Base-by-base conservation (phyloP, 768 basidiomycete species). In the Pulveroboletus ravenelii region DNA sequence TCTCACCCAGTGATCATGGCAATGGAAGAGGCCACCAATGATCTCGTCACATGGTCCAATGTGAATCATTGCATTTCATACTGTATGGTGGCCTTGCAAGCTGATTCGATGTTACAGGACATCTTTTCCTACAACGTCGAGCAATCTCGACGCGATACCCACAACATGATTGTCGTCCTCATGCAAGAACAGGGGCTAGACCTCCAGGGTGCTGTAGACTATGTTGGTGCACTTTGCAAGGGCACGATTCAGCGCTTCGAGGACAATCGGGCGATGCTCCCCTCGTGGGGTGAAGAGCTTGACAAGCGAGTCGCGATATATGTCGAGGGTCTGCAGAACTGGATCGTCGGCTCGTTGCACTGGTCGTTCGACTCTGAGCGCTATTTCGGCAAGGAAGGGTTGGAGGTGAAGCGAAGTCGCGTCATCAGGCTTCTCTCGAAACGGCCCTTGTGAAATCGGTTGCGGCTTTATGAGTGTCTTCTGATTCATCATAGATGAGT, bases 61-160 rank as follows among this genome's bases (percentile, higher is more conserved):
- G 75, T 70, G 52, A 52, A 55, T 38, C 43, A 23, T 10, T 37
- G 9, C 10, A 17, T 17, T n/a, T 14, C n/a, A 37, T 17, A 5
- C 6, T 2, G 25, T 27, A 27, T 27, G 25, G 2, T 27, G 8
- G n/a, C 17, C 7, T 10, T 17, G 9, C 10, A 23, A 23, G 18
- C 38, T 55, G 18, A 66, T 47, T 29, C 3, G 13, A 10, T 45
- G 8, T 14, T 34, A 5, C 2, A 86, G 85, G 86, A 87, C 54
- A 82, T 87, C 32, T 83, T 84, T 62, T 88, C 85, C 1, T 89
- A 84, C 66, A 86, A 87, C 52, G 78, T 80, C 39, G 87, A 88
- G 60, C 86, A 87, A 64, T 78, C 84, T 3, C 77, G 80, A 13
- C 78, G 76, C 10, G 82, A 85, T 53, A 81, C 79, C 15, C 81